phyloP scores from a whole-genome alignment of 176 grass and related monocot genomes.

The Aegilops umbellulata region DNA sequence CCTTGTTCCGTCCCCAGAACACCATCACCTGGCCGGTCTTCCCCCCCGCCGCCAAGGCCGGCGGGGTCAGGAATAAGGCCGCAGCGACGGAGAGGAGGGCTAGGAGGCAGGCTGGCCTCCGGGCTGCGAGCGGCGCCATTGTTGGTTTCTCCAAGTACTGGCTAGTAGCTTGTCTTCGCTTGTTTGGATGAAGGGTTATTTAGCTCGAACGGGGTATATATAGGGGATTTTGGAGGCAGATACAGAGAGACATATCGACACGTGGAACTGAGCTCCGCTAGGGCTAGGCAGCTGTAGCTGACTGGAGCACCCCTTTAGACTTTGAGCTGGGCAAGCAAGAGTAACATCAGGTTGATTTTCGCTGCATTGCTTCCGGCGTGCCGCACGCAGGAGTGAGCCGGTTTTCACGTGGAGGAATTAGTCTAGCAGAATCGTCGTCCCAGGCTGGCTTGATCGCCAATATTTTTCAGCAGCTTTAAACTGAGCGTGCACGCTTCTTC shows the following conservation, averaged over 20 bases:
- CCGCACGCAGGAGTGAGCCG: neutral
- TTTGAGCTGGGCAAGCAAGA: neutral
- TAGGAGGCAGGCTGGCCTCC: neutral
- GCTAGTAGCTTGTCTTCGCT: too few species aligned
- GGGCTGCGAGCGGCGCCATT: neutral
- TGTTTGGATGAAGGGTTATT: too few species aligned
- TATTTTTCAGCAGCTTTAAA: too few species aligned
- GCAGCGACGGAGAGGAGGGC: neutral
- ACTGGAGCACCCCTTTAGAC: neutral
- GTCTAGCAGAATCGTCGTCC: too few species aligned
- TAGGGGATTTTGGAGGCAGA: too few species aligned
- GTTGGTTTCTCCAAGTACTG: neutral
- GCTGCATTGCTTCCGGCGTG: neutral
- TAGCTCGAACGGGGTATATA: too few species aligned
- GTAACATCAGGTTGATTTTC: neutral
- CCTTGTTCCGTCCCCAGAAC: constrained; percentile 31
- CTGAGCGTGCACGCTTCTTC: too few species aligned
- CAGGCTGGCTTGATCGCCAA: too few species aligned
- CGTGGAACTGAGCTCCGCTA: too few species aligned
- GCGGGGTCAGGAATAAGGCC: neutral
- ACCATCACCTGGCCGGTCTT: constrained; percentile 22
- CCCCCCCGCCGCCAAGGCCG: neutral
- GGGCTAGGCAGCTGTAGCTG: neutral
- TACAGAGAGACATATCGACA: too few species aligned
- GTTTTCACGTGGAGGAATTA: neutral